Evolutionary conservation across 108 stramenopile genomes (phyloP).

Genomic region (Stephanodiscus triporus): DNA sequence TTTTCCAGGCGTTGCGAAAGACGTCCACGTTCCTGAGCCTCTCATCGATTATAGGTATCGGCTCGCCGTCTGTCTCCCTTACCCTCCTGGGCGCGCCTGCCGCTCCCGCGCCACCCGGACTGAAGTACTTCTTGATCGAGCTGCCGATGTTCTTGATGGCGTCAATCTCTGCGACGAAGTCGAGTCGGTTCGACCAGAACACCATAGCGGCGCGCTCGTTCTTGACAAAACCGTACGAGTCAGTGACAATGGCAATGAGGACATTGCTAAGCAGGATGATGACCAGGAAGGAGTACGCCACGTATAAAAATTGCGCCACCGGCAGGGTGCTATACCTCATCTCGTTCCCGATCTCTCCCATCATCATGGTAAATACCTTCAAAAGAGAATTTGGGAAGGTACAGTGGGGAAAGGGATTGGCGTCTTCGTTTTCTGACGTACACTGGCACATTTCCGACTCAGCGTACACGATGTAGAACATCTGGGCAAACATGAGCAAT

Average conservation of each 20-base stretch:
- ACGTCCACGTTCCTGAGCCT: slow-evolving; percentile 11
- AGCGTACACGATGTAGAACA: slow-evolving; percentile 82
- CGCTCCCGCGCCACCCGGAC: slow-evolving; percentile 16
- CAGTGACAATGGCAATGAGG: slow-evolving; percentile 66
- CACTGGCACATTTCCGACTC: slow-evolving; percentile 54
- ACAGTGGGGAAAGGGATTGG: slow-evolving; percentile 54
- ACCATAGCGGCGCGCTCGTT: slow-evolving; percentile 62
- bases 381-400: slow-evolving; percentile 61
- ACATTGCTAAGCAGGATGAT: slow-evolving; percentile 62
- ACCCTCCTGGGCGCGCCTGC: slow-evolving; percentile 34
- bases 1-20: slow-evolving; percentile 46
- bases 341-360: slow-evolving; percentile 67
- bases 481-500: slow-evolving; percentile 85
- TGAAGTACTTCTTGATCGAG: slow-evolving; percentile 26
- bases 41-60: slow-evolving; percentile 19
- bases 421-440: slow-evolving; percentile 1
- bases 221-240: slow-evolving; percentile 61
- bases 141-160: slow-evolving; percentile 46
- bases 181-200: slow-evolving; percentile 64
- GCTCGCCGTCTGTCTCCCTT: slow-evolving; percentile 33
- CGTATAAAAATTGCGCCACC: slow-evolving; percentile 50
- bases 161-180: slow-evolving; percentile 67
- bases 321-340: slow-evolving; percentile 41
- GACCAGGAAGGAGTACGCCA: slow-evolving; percentile 54
- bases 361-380: slow-evolving; percentile 62